Evolutionary conservation across 371 early-diverging fungal genomes (phyloP).

Genomic region (Mortierella sp.): DNA sequence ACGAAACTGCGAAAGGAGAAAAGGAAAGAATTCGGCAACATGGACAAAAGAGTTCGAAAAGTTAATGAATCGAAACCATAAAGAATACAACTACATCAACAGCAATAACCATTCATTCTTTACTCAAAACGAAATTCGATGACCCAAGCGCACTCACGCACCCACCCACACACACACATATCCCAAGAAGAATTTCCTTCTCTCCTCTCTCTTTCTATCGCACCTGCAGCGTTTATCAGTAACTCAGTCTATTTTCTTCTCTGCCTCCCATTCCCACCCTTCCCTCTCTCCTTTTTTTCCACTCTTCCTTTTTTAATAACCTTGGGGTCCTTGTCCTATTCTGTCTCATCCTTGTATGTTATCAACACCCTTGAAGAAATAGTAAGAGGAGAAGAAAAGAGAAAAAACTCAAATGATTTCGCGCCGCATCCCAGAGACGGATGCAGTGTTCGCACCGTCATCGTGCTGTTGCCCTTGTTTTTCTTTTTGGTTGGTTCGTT

Average conservation of each 20-base stretch:
- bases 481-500: too few relatives aligned
- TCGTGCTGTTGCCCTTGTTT: too few relatives aligned
- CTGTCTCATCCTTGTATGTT: neutral
- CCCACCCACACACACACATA: neutral
- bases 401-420: too few relatives aligned
- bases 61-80: neutral
- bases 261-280: neutral
- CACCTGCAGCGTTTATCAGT: neutral
- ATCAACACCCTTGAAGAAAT: neutral
- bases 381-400: neutral
- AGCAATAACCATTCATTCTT: too few relatives aligned
- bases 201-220: neutral
- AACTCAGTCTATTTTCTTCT: neutral
- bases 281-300: neutral
- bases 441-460: too few relatives aligned
- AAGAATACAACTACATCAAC: neutral
- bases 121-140: neutral
- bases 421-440: too few relatives aligned
- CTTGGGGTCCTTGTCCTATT: neutral
- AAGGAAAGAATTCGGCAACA: neutral
- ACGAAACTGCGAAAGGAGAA: neutral
- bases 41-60: neutral
- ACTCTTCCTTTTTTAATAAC: neutral
- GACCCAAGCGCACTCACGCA: neutral
- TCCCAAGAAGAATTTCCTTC: neutral